A percentile compares a stretch with the other conserved stretches of the same genome.
Evolutionary conservation across 306 rosid genomes (phyloP).

Genomic region (Trifolium fragiferum): DNA sequence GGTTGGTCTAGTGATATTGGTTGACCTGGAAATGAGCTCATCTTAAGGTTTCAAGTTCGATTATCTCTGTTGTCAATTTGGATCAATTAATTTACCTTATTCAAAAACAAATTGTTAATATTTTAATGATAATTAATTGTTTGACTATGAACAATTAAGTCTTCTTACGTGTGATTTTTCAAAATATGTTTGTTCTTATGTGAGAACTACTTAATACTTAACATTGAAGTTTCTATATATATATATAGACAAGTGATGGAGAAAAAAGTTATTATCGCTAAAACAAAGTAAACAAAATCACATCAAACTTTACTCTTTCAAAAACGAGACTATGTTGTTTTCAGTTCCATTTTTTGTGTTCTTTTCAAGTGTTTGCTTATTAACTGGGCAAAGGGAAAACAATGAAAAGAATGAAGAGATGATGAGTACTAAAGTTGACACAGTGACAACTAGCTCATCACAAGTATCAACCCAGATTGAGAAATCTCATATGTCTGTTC

Average conservation of each 20-base stretch:
- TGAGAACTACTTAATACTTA: background rate
- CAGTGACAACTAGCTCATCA: background rate
- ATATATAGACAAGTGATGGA: background rate
- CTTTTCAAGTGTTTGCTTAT: background rate
- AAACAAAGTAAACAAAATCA: background rate
- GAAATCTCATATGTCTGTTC: background rate
- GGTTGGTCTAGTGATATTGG: too few relatives aligned
- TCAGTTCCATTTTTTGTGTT: background rate
- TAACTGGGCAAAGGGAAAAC: background rate
- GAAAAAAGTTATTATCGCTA: background rate
- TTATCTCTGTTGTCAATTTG: too few relatives aligned
- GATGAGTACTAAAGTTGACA: background rate
- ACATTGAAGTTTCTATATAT: background rate
- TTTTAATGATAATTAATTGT: too few relatives aligned
- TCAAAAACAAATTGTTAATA: too few relatives aligned
- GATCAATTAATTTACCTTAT: too few relatives aligned
- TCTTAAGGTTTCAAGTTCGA: too few relatives aligned
- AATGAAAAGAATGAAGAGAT: background rate
- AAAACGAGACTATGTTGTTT: background rate
- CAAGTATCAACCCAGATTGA: background rate
- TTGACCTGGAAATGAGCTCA: too few relatives aligned
- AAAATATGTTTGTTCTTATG: background rate
- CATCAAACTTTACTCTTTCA: background rate
- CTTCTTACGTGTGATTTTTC: background rate
- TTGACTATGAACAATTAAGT: background rate